A percentile compares a stretch with the other conserved stretches of the same genome.
phyloP scores from a whole-genome alignment of 2,329 filamentous ascomycete species.

The Pyrenochaeta sp. region DNA sequence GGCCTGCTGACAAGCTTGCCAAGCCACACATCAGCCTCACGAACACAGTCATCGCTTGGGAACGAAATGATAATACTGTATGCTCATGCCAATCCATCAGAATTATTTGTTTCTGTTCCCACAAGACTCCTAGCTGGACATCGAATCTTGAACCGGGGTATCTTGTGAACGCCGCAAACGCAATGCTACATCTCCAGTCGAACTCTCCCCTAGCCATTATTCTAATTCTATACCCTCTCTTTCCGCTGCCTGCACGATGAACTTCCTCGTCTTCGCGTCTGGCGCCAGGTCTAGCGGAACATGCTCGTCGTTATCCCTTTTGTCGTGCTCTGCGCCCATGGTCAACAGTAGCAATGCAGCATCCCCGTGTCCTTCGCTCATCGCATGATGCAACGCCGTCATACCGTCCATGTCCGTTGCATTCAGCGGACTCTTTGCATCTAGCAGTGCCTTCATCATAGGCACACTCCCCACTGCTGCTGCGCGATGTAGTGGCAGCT shows the following conservation, averaged over 20 bases:
- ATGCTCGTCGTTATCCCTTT: slow-evolving; percentile 75
- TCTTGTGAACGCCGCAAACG: slow-evolving; percentile 17
- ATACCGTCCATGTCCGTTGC: slow-evolving; percentile 82
- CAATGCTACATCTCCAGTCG: slow-evolving; percentile 1
- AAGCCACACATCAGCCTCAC: too few relatives aligned
- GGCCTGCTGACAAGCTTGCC: too few relatives aligned
- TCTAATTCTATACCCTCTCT: slow-evolving; percentile 79
- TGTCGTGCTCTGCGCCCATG: slow-evolving; percentile 82
- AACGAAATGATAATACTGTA: too few relatives aligned
- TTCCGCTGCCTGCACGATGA: slow-evolving; percentile 80
- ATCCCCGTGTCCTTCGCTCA: slow-evolving; percentile 80
- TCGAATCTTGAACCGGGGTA: slow-evolving; percentile 15
- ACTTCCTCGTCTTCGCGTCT: slow-evolving; percentile 82
- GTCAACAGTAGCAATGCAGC: slow-evolving; percentile 83
- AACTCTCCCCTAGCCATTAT: slow-evolving; percentile 12
- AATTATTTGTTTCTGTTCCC: too few relatives aligned
- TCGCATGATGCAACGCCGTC: slow-evolving; percentile 87
- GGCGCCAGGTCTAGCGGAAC: slow-evolving; percentile 84
- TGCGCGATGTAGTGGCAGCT: slow-evolving; percentile 89
- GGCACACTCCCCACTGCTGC: slow-evolving; percentile 90
- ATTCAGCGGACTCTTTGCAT: slow-evolving; percentile 83
- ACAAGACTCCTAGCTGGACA: neutral
- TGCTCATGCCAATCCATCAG: too few relatives aligned
- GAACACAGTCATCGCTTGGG: too few relatives aligned
- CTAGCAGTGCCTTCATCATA: slow-evolving; percentile 80